phyloP scores from a whole-genome alignment of 257 asterid species.

The Primulina tabacum region DNA sequence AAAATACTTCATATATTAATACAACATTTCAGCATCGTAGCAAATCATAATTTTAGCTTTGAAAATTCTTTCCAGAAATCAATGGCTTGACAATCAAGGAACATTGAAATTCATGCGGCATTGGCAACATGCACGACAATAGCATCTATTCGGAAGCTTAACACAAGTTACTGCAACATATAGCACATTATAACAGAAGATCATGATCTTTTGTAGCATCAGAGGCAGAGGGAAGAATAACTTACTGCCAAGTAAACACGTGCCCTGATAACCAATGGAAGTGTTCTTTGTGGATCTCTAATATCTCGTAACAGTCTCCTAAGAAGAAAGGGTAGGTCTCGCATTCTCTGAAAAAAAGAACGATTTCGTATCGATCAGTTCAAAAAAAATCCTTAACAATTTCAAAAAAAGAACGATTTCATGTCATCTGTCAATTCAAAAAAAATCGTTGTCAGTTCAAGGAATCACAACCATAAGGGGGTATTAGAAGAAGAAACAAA shows the following conservation, averaged over 20 bases:
- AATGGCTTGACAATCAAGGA: background rate
- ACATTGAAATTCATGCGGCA: background rate
- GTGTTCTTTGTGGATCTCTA: constrained; percentile 81
- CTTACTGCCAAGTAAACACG: constrained; percentile 95
- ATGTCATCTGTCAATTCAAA: constrained; percentile 22
- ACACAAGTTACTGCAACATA: background rate
- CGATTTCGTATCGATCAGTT: constrained; percentile 18
- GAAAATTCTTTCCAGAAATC: background rate
- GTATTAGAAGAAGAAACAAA: constrained; percentile 2
- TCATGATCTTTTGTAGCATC: constrained; percentile 13
- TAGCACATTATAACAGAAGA: constrained; percentile 12
- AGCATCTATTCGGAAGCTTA: background rate
- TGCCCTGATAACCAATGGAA: constrained; percentile 72
- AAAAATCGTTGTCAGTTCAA: background rate
- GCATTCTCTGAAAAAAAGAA: constrained; percentile 70
- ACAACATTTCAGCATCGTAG: background rate
- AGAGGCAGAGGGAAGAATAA: constrained; percentile 26
- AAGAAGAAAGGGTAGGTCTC: constrained; percentile 93
- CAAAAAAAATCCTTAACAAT: background rate
- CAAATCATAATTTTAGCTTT: background rate
- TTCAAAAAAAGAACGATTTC: constrained; percentile 25
- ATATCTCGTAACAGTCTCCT: constrained; percentile 78
- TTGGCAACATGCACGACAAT: constrained; percentile 5
- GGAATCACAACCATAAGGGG: background rate
- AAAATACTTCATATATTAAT: background rate